Evolutionary conservation across 768 basidiomycete genomes (phyloP).

Genomic region (Termitomyces sp.): DNA sequence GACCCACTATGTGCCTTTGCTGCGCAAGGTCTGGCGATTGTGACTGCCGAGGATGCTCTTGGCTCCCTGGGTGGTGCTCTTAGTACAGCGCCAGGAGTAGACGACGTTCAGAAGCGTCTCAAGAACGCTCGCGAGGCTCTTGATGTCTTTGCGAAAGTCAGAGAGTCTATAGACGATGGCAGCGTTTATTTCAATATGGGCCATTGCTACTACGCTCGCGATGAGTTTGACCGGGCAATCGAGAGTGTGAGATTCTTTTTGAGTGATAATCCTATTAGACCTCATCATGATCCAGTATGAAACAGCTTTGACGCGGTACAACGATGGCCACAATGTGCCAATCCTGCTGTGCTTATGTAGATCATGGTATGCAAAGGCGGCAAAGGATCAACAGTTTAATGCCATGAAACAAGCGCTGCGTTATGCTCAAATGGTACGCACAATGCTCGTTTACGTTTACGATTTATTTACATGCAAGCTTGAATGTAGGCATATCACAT

Average conservation of each 20-base stretch:
- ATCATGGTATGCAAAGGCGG: conserved; percentile 93
- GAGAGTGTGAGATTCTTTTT: conserved; percentile 70
- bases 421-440: conserved; percentile 72
- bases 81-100: conserved; percentile 40
- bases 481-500: conserved; percentile 72
- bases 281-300: conserved; percentile 62
- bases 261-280: neutral
- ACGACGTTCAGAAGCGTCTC: conserved; percentile 63
- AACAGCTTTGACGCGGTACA: conserved; percentile 80
- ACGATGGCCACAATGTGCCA: conserved; percentile 67
- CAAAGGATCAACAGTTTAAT: conserved; percentile 77
- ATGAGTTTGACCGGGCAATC: conserved; percentile 94
- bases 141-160: conserved; percentile 84
- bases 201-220: conserved; percentile 88
- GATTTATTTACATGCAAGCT: conserved; percentile 3
- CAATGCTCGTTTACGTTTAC: neutral
- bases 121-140: conserved; percentile 85
- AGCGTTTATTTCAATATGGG: conserved; percentile 96
- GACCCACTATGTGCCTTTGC: conserved; percentile 89
- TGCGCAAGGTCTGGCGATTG: conserved; percentile 93
- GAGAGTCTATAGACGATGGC: conserved; percentile 78
- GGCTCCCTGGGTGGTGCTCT: conserved; percentile 58
- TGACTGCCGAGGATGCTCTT: conserved; percentile 88
- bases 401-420: conserved; percentile 83
- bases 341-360: conserved; percentile 84